Base-by-base conservation (phyloP, 352 stramenopile genomes). In the Phytophthora macrochlamydospora region DNA sequence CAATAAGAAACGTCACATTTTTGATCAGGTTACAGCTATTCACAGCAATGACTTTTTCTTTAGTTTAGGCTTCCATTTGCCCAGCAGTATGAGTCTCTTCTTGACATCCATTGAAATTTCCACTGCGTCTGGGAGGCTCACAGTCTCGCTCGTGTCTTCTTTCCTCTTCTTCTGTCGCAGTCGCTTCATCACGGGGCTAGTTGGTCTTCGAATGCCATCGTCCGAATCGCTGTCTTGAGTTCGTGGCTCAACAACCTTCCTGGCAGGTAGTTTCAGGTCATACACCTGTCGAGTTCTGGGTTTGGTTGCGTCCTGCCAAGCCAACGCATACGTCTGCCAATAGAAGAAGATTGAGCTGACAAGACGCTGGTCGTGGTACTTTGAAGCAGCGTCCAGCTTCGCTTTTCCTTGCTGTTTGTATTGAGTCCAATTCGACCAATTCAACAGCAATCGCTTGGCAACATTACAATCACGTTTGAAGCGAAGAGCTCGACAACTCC, bases 271-370 rank as follows among this genome's bases (percentile, higher is more conserved):
- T 35, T 18, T 14, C 29, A 48, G 29, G 35, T 32, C 30, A 45
- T 4, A 53, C 7, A 32, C 5, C 31, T 63, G 61, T 40, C 8
- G 14, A 59, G 44, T 33, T 14, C 51, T 46, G 46, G 45, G 53
- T 57, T 75, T 73, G 18, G 53, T 52, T n/a, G 69, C 75, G 30
- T 88, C 79, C 51, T 83, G 82, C 83, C 83, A 92, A 12, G 79
- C 81, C n/a, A 92, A 74, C n/a, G 70, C 73, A 51, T 90, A 90
- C 54, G 85, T 88, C 55, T 90, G 83, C 83, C 83, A 92, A 60
- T 87, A 85, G 70, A 90, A 89, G 68, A 89, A 90, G 9, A 76
- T 49, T 2, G 62, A 40, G 24, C 72, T 79, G 9, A 77, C 48
- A 14, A 90, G 59, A 0, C 78, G 67, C 18, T 65, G 57, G 2